Conservation (phyloP, 1,139 yeast genomes). For the Candida sp. region DNA sequence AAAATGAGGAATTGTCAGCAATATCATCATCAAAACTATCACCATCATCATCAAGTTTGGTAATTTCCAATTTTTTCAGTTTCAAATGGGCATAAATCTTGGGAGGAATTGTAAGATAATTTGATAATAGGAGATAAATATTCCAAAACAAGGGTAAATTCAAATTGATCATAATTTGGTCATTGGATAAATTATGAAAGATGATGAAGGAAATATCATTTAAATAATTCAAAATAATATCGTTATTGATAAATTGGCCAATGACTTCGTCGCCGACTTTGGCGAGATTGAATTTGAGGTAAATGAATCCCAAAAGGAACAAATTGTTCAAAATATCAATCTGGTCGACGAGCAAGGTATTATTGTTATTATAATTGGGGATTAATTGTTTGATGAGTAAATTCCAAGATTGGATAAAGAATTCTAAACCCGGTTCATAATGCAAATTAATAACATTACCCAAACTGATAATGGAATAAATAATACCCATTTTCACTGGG, state of each 20-base stretch:
- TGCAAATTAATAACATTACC: conserved; percentile 19
- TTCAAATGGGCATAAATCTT: conserved; percentile 32
- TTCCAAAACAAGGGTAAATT: conserved; percentile 39
- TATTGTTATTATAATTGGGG: conserved; percentile 37
- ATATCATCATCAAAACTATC: not conserved
- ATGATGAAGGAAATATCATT: conserved; percentile 42
- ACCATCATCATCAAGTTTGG: not conserved
- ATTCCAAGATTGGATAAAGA: conserved; percentile 42
- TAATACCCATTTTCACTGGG: conserved; percentile 21
- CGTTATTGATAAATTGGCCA: conserved; percentile 19
- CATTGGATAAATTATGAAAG: conserved; percentile 19
- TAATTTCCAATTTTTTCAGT: conserved; percentile 11
- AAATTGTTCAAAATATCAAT: conserved; percentile 35
- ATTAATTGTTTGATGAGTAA: conserved; percentile 40
- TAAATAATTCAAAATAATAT: conserved; percentile 41
- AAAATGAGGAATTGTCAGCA: conserved; percentile 1
- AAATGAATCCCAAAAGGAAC: conserved; percentile 28
- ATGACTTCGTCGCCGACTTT: not conserved
- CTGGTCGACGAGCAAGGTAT: conserved; percentile 32
- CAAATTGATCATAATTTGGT: conserved; percentile 18
- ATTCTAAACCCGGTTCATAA: conserved; percentile 22
- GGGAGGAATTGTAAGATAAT: conserved; percentile 37
- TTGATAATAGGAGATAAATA: conserved; percentile 39
- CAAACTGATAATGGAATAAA: conserved; percentile 23
- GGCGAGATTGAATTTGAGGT: conserved; percentile 24